A percentile compares a stretch with the other conserved stretches of the same genome.
These are phyloP conservation scores for Saccharum officinarum DNA, from an alignment of 176 grass and related monocot genomes.

Conservation along the genomic window DNA sequence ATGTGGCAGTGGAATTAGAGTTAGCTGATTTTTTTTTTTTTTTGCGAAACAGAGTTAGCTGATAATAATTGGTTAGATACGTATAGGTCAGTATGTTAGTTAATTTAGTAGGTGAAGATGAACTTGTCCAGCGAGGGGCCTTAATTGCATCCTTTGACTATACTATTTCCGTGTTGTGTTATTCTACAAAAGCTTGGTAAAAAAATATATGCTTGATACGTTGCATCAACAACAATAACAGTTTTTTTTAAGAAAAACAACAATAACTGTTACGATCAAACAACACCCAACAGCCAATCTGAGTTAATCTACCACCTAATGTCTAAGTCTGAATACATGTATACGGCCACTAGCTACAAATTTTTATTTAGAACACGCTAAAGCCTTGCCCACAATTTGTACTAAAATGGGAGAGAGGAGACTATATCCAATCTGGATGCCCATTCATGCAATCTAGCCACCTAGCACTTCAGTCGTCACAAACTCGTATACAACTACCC, in stretches of 20 bases:
- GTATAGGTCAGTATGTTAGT: neutral
- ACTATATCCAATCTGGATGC: neutral
- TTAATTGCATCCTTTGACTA: neutral
- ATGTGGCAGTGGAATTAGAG: neutral
- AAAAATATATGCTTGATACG: neutral
- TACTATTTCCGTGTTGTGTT: neutral
- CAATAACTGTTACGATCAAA: neutral
- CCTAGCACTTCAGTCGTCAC: neutral
- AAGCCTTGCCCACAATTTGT: neutral
- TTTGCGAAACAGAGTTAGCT: no score
- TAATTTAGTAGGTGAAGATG: neutral
- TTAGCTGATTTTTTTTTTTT: no score
- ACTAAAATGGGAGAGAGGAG: neutral
- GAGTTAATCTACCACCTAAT: neutral
- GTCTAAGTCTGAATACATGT: neutral
- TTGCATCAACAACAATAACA: slow-evolving; percentile 15
- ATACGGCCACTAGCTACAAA: neutral
- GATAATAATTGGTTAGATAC: neutral
- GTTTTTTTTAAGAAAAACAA: neutral
- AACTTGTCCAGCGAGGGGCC: neutral
- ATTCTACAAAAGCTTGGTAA: neutral
- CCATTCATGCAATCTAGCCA: neutral
- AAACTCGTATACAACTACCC: neutral
- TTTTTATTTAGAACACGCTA: neutral
- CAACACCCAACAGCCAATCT: neutral